A percentile compares a stretch with the other conserved stretches of the same genome.
Evolutionary conservation across 2,329 filamentous ascomycete genomes (phyloP).

Genomic region (Colletotrichum eleusines): DNA sequence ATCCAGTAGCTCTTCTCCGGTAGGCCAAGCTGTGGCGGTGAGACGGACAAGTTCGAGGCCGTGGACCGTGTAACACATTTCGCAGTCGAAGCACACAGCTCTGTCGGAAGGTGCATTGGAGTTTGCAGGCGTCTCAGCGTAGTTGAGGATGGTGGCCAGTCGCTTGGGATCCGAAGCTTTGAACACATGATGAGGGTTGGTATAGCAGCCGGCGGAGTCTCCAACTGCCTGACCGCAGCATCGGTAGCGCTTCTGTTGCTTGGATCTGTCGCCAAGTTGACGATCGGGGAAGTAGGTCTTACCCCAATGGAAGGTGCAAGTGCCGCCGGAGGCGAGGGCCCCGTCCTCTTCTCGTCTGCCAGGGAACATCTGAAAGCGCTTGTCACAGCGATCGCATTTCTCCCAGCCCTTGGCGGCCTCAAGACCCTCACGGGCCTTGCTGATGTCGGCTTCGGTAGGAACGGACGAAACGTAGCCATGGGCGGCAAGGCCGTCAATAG

Average conservation of each 20-base stretch:
- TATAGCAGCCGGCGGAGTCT: conserved; percentile 80
- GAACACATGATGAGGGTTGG: conserved; percentile 83
- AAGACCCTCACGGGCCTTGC: conserved; percentile 73
- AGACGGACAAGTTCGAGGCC: conserved; percentile 92
- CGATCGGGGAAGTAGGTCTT: conserved; percentile 72
- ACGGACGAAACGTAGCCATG: conserved; percentile 81
- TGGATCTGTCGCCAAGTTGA: conserved; percentile 67
- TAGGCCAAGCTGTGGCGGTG: conserved; percentile 90
- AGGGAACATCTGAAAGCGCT: conserved; percentile 92
- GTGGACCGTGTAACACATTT: conserved; percentile 94
- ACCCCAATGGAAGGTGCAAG: conserved; percentile 85
- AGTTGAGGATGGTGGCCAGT: conserved; percentile 83
- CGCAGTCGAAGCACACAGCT: conserved; percentile 91
- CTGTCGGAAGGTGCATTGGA: conserved; percentile 61
- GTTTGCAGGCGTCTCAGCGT: conserved; percentile 80
- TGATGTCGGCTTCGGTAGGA: conserved; percentile 75
- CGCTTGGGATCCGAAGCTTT: conserved; percentile 82
- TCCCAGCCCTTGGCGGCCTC: conserved; percentile 82
- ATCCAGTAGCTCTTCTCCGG: conserved; percentile 80
- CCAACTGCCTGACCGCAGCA: conserved; percentile 86
- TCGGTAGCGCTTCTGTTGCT: conserved; percentile 72
- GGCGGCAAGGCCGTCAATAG: conserved; percentile 71
- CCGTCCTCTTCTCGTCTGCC: conserved; percentile 83
- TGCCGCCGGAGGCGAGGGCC: conserved; percentile 79
- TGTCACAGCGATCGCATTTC: conserved; percentile 86